Conservation (phyloP, 306 rosid genomes). For the Ochetophila trinervis region DNA sequence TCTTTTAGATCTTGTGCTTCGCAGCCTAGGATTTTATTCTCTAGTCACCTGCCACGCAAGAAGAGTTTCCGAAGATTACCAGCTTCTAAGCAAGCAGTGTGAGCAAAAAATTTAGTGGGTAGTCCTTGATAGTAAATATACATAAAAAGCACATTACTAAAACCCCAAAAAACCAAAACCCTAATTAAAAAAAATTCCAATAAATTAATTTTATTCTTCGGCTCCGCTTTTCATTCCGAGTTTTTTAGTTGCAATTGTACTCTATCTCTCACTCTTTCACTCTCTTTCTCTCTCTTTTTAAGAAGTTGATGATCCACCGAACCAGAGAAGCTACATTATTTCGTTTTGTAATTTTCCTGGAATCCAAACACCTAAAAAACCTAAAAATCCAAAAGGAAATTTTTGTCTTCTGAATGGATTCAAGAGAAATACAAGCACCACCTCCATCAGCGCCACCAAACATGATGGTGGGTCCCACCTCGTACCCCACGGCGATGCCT, state of each 20-base stretch:
- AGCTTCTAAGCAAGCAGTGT: background rate
- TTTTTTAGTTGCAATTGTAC: conserved; percentile 3
- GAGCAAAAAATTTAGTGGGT: background rate
- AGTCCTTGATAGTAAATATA: background rate
- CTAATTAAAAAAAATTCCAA: background rate
- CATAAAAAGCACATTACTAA: background rate
- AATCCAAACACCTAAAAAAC: conserved; percentile 13
- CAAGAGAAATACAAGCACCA: conserved; percentile 48
- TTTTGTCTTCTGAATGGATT: conserved; percentile 46
- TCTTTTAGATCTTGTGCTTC: too few relatives aligned
- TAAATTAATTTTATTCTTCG: background rate
- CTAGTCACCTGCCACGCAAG: background rate
- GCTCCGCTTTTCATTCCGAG: conserved; percentile 12
- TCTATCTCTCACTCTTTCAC: background rate
- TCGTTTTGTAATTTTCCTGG: conserved; percentile 2
- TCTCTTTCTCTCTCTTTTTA: background rate
- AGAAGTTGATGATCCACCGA: conserved; percentile 16
- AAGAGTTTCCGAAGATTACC: background rate
- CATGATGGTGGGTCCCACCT: conserved; percentile 47
- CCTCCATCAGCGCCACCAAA: conserved; percentile 29
- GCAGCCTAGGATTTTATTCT: background rate
- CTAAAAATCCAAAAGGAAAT: background rate
- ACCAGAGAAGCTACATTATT: background rate
- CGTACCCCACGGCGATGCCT: conserved; percentile 40
- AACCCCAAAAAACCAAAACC: conserved; percentile 2